Evolutionary conservation across 2,329 filamentous ascomycete genomes (phyloP), one percentile per base, ranked within the genome.

Genomic region (Xylaria sp.): DNA sequence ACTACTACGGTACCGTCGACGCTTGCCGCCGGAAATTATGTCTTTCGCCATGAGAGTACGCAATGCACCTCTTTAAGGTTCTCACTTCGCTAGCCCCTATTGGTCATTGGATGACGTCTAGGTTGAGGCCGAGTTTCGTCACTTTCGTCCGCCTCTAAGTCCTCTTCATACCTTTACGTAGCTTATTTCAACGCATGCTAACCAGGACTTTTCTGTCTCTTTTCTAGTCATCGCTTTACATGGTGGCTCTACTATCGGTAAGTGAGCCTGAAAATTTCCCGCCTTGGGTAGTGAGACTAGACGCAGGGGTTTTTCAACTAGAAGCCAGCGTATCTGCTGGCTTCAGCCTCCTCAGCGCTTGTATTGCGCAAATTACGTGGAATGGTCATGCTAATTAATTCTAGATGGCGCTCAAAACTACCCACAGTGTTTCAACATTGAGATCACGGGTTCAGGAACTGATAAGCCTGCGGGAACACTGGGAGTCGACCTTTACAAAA

Each of bases 381-480:
- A 20, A 18, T 62, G 23, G 8, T 9, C 20, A n/a, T 10, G 15
- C 52, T 64, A 59, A 68, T 20, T 48, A 2, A 75, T 78, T 55
- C 65, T 73, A 64, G 77, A 83, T 72, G 83, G 84, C 13, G 83
- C 84, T 56, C 83, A 86, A 76, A 82, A 82, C 76, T 85, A 85
- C 76, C 83, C 84, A 52, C 83, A 85, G 72, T 85, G 88, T 76
- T 78, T 88, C 76, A 89, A 90, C 81, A 77, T 90, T 68, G 81
- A 85, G 68, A 81, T 89, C 71, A 85, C 83, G 46, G 85, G 86
- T 51, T 83, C 85, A 65, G 74, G 74, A 39, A 83, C 81, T 59
- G 71, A 73, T 15, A 80, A 80, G 69, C 81, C 82, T 25, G 72
- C 76, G 41, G 87, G 87, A 67, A 84, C 82, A 34, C 77, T 83